Base-by-base conservation (phyloP, 768 basidiomycete species). In the Amanita molliuscula region DNA sequence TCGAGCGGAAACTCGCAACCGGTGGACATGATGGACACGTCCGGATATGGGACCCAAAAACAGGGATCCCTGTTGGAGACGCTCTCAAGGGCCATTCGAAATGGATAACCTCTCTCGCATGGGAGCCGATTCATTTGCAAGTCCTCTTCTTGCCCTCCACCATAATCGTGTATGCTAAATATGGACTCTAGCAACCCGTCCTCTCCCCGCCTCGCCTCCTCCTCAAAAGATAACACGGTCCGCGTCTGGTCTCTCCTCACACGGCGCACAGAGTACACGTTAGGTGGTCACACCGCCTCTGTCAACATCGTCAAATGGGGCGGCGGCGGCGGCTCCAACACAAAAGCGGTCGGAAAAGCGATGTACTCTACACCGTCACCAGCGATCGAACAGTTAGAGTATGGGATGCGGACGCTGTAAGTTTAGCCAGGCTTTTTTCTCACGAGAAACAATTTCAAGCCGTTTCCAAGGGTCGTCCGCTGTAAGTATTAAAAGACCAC, bases 301-400 rank as follows among this genome's bases (percentile, higher is more conserved):
- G 93, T 98, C 11, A 98, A 98, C 57, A 85, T 92, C 25, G 90
- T 98, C 11, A 81, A 88, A 57, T 98, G 96, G 95, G 94, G 91
- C 41, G 96, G 95, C 5, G n/a, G n/a, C n/a, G 86, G 86, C 9
- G 88, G 85, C 0, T 66, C 68, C 13, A 62, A 59, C 23, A 7
- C 21, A n/a, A 45, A 34, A 18, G 44, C 29, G 2, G 26, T 45
- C 25, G 43, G 44, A 31, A 31, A 21, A 37, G 34, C 3, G 88
- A 88, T 0, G 79, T 94, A 8, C 72, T 98, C 26, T 99, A 97
- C 64, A 97, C 96, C 1, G 96, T 92, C 4, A 89, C 88, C 54
- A 93, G 88, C 55, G 96, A 99, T 67, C 71, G 94, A 13, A 94
- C 90, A 2, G 91, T 98, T 18, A 80, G 91, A 54, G 81, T 97